Percentiles rank a stretch among this genome's conserved stretches.
Conservation (phyloP, 257 asterid species). For the Rehmannia glutinosa region DNA sequence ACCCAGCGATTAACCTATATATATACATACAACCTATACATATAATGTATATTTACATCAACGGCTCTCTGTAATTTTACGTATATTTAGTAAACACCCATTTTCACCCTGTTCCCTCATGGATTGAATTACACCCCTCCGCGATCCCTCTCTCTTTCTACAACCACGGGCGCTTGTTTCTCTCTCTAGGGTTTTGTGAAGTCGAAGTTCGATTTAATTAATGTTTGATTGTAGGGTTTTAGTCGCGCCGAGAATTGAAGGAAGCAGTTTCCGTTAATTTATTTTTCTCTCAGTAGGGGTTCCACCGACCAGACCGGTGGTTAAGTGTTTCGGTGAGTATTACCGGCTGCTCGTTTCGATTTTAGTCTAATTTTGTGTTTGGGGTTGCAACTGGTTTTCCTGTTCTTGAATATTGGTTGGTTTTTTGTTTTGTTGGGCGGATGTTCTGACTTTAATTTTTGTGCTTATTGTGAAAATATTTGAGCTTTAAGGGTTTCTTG, state of each 20-base stretch:
- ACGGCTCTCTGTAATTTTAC: conserved; percentile 17
- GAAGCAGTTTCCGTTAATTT: conserved; percentile 4
- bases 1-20: conserved; percentile 3
- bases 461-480: neutral
- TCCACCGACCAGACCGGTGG: neutral
- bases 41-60: neutral
- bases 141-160: conserved; percentile 22
- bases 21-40: neutral
- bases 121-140: conserved; percentile 14
- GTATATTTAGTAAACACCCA: neutral
- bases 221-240: conserved; percentile 29
- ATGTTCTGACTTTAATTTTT: neutral
- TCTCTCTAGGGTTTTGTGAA: conserved; percentile 33
- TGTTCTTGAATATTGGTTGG: neutral
- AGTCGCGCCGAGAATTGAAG: conserved; percentile 7
- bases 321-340: conserved; percentile 11
- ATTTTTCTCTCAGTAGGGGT: neutral
- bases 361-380: neutral
- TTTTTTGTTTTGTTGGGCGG: neutral
- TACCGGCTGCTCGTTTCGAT: neutral
- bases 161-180: conserved; percentile 11
- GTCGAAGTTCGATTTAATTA: conserved; percentile 19
- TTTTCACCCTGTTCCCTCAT: conserved; percentile 10
- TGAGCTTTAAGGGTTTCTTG: neutral
- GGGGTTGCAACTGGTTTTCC: conserved; percentile 11